Base-by-base conservation (phyloP, 2,329 filamentous ascomycete species). In the Scedosporium aurantiacum region DNA sequence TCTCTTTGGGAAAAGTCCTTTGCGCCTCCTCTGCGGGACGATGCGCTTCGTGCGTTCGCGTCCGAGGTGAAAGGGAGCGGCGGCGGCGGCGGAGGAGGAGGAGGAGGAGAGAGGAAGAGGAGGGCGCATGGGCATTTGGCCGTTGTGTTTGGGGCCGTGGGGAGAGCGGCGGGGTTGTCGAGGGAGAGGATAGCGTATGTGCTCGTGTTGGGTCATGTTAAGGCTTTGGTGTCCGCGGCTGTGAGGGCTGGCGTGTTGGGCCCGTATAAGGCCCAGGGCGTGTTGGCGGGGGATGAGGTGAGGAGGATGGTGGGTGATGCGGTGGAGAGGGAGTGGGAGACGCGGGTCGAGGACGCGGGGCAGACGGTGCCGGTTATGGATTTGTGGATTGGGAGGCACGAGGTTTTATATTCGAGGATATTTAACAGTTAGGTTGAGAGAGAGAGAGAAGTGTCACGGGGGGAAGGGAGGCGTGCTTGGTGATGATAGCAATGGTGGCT, bases 361-460 rank as follows among this genome's bases (percentile, higher is more conserved):
- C 88, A 93, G 76, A 85, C 78, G 61, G 85, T 91, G 64, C 90
- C 90, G 1, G 81, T 86, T 1, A 85, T 93, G 82, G 90, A 94
- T 75, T 71, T 94, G 37, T 94, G 90, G 89, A 80, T 91, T 68
- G 90, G 90, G 3, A 80, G 90, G 69, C 90, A 94, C 72, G 90
- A 94, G 78, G 76, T 90, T 70, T 72, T 94, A 65, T 94, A 94
- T 72, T 92, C 89, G 63, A 83, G 90, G 67, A 93, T 94, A 61
- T 94, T 94, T 70, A 94, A 94, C 73, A 92, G 89, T 67, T 93
- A 68, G 32, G 4, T 14, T 37, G 3, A 14, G 3, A 37, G 6
- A 14, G 3, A 14, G 3, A 37, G 6, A 14, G 32, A 14, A 12
- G 3, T 6, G 6, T 37, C 28, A 32, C 7, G 74, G 63, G 68